phyloP scores from a whole-genome alignment of 2,329 filamentous ascomycete genomes.

The Diaporthe helianthi region DNA sequence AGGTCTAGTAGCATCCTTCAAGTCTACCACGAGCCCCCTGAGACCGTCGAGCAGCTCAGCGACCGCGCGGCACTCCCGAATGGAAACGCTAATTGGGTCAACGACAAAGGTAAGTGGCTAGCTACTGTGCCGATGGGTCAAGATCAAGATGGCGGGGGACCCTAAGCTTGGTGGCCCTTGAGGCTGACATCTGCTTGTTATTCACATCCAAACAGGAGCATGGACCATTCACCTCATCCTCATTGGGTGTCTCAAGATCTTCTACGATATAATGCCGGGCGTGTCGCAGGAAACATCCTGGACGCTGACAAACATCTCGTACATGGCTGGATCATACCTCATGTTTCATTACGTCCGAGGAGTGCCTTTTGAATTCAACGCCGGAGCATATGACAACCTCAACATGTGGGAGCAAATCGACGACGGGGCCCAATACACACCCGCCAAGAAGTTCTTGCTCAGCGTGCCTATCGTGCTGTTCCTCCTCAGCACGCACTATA shows the following conservation, averaged over 20 bases:
- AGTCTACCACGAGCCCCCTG: conserved; percentile 95
- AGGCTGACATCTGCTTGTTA: conserved; percentile 34
- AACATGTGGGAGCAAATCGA: conserved; percentile 99
- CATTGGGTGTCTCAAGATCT: conserved; percentile 89
- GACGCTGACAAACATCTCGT: conserved; percentile 98
- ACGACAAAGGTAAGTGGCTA: conserved; percentile 83
- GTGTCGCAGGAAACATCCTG: conserved; percentile 98
- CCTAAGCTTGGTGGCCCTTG: neutral
- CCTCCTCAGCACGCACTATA: conserved; percentile 97
- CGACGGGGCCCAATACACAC: conserved; percentile 97
- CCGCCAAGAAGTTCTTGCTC: conserved; percentile 96
- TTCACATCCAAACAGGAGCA: conserved; percentile 68
- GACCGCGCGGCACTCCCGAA: conserved; percentile 96
- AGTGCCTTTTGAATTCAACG: conserved; percentile 98
- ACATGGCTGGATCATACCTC: conserved; percentile 98
- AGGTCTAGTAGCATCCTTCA: conserved; percentile 91
- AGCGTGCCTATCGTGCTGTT: conserved; percentile 94
- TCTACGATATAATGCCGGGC: conserved; percentile 95
- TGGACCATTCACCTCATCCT: conserved; percentile 98
- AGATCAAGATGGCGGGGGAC: neutral
- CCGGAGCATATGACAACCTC: conserved; percentile 96
- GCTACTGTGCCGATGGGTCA: neutral
- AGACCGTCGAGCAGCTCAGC: conserved; percentile 96
- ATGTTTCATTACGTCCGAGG: conserved; percentile 99
- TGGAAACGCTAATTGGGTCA: conserved; percentile 98